Base-by-base conservation (phyloP, 2,329 filamentous ascomycete species). In the Hirsutella minnesotensis region DNA sequence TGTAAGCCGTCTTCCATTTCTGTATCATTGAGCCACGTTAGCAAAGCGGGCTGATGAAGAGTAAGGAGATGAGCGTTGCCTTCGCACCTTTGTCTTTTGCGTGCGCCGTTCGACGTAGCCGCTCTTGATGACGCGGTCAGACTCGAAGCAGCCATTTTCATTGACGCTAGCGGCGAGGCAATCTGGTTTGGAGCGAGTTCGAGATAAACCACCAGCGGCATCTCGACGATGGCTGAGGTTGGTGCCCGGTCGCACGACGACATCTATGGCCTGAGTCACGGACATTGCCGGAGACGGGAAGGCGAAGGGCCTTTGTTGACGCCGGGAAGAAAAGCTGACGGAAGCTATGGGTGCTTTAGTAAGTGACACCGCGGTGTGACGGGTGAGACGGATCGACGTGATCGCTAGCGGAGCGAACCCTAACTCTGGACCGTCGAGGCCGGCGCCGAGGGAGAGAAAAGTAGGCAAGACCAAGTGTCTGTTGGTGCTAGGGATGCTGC, bases 91-190 rank as follows among this genome's bases (percentile, higher is more conserved):
- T 46, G 90, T 96, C 69, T 90, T 95, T 54, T 89, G 83, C 16
- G 88, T 94, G 52, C 90, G 79, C 65, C 94, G 94, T 57, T 84
- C 76, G 33, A 95, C 80, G 51, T 83, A 83, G 46, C 90, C 89
- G 44, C 83, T 80, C 67, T 94, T 96, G 61, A 96, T 75, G 43
- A 96, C 86, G 40, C 88, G 82, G 62, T 98, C 92, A 56, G 94
- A 94, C 56, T 92, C 89, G 61, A 95, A 98, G 62, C 87, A 92
- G 48, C 92, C 92, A 62, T 94, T 89, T 62, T 94, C 83, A 58
- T 90, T 94, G 49, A 96, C 87, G 4, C 88, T 86, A 18, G 43
- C 29, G 24, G 86, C 92, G 56, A 87, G 80, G 15, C 80, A 72
- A 50, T 84, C 79, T 36, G 82, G 58, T 21, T 60, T 54, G 20